phyloP scores from a whole-genome alignment of 306 rosid species.

The Purshia tridentata region DNA sequence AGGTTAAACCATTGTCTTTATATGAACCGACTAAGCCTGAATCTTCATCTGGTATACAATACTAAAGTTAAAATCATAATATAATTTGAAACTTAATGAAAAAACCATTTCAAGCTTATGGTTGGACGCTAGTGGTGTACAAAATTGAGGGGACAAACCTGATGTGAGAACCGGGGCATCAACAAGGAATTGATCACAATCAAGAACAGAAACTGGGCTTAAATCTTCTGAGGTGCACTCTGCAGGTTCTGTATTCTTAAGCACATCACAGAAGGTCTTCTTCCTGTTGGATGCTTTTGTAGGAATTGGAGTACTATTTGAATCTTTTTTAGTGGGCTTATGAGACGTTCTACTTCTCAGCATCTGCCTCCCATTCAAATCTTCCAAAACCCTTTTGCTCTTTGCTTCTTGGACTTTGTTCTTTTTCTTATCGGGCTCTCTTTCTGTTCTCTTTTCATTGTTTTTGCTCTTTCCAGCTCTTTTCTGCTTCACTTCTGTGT shows the following conservation, averaged over 20 bases:
- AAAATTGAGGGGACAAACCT: slow-evolving; percentile 44
- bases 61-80: not conserved
- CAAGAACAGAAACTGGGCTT: slow-evolving; percentile 88
- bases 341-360: slow-evolving; percentile 31
- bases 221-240: slow-evolving; percentile 57
- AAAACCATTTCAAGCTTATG: not conserved
- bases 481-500: slow-evolving; percentile 44
- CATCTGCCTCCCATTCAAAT: slow-evolving; percentile 36
- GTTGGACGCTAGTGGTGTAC: not conserved
- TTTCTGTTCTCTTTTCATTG: slow-evolving; percentile 41
- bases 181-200: slow-evolving; percentile 38
- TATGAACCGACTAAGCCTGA: slow-evolving; percentile 23
- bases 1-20: slow-evolving; percentile 36
- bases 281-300: slow-evolving; percentile 31
- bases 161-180: slow-evolving; percentile 40
- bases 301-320: slow-evolving; percentile 25
- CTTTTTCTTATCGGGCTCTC: slow-evolving; percentile 22
- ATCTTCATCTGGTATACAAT: slow-evolving; percentile 34
- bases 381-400: slow-evolving; percentile 8
- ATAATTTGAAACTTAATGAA: not conserved
- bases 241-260: slow-evolving; percentile 37
- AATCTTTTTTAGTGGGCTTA: not conserved
- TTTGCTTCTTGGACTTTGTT: slow-evolving; percentile 17
- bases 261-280: slow-evolving; percentile 20
- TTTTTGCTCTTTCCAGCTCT: slow-evolving; percentile 21